Evolutionary conservation across 495 filamentous ascomycete genomes (phyloP).

Genomic region (Penicillium paradoxum): DNA sequence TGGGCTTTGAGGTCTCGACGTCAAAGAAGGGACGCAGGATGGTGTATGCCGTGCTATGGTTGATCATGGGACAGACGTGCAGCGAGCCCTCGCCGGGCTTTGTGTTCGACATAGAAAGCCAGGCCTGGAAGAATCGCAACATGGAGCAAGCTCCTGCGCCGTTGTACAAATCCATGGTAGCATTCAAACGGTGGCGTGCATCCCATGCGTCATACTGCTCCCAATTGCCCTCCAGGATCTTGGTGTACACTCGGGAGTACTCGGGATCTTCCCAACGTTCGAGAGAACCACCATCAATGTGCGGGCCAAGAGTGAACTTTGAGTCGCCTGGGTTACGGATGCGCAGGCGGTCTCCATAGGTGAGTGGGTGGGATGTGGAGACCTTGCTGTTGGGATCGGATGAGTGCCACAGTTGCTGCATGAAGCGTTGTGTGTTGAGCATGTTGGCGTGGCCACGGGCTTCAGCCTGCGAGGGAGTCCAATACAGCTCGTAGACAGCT

Average conservation of each 20-base stretch:
- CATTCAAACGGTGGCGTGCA: slow-evolving; percentile 59
- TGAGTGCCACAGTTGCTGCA: slow-evolving; percentile 73
- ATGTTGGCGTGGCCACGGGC: slow-evolving; percentile 70
- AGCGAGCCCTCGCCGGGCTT: slow-evolving; percentile 73
- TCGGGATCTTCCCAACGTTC: slow-evolving; percentile 83
- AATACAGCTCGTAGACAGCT: slow-evolving; percentile 85
- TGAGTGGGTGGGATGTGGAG: slow-evolving; percentile 60
- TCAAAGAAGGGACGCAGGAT: slow-evolving; percentile 84
- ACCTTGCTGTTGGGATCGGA: slow-evolving; percentile 55
- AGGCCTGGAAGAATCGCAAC: slow-evolving; percentile 86
- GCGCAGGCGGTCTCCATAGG: slow-evolving; percentile 78
- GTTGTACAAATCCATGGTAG: slow-evolving; percentile 71
- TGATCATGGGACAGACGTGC: slow-evolving; percentile 74
- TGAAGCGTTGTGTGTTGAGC: slow-evolving; percentile 60
- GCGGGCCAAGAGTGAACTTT: slow-evolving; percentile 78
- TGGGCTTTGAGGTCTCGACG: slow-evolving; percentile 42
- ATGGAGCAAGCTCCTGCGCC: slow-evolving; percentile 78
- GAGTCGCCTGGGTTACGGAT: slow-evolving; percentile 61
- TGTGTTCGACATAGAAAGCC: slow-evolving; percentile 73
- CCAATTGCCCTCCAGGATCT: slow-evolving; percentile 72
- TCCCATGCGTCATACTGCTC: slow-evolving; percentile 81
- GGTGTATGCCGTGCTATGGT: slow-evolving; percentile 70
- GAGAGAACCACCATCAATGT: slow-evolving; percentile 77
- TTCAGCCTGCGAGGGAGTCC: slow-evolving; percentile 70
- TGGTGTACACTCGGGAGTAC: slow-evolving; percentile 70